A percentile compares a stretch with the other conserved stretches of the same genome.
These are phyloP conservation scores for Entomortierella beljakovae DNA, from an alignment of 192 early-diverging fungal genomes.

Conservation along the genomic window DNA sequence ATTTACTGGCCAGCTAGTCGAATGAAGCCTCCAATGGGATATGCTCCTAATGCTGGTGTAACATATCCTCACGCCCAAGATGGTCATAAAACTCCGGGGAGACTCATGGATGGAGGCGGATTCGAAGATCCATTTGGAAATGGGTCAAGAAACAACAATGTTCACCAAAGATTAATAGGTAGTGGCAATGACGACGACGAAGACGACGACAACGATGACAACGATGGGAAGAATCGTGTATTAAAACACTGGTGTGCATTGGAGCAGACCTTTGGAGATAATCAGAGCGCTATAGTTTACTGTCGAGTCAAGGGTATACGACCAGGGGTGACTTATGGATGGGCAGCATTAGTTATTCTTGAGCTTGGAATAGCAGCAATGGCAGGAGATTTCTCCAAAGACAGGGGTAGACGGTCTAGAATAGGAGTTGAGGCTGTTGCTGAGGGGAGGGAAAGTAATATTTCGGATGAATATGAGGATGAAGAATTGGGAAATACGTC, in stretches of 20 bases:
- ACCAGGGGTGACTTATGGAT: constrained; percentile 30
- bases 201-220: background rate
- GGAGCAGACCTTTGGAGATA: constrained; percentile 43
- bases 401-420: background rate
- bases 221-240: background rate
- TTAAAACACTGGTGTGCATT: constrained; percentile 12
- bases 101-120: no score
- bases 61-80: background rate
- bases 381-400: constrained; percentile 10
- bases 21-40: constrained; percentile 13
- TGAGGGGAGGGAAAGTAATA: background rate
- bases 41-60: background rate
- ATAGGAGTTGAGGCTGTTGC: background rate
- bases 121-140: no score
- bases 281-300: constrained; percentile 34
- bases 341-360: constrained; percentile 26
- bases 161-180: no score
- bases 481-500: no score
- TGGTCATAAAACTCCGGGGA: background rate
- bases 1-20: constrained; percentile 44
- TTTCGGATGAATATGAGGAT: background rate
- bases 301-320: constrained; percentile 30
- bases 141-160: no score
- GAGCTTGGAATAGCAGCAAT: constrained; percentile 20
- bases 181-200: background rate